Evolutionary conservation across 2,329 filamentous ascomycete genomes (phyloP).

Genomic region (Delphinella strobiligena): DNA sequence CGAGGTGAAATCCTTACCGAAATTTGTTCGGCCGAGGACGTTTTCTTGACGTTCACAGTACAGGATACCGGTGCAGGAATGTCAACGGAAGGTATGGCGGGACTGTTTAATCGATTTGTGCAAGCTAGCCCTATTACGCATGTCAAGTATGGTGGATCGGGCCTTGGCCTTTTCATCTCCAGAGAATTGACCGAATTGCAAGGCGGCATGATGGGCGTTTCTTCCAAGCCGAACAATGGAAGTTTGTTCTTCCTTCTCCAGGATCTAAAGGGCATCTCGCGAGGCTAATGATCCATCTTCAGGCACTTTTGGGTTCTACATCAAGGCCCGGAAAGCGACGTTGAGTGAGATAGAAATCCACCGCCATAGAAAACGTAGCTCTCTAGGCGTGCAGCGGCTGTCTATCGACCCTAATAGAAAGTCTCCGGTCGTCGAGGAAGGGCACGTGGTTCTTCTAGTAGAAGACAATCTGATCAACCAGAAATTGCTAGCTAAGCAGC

Average conservation of each 20-base stretch:
- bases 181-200: slow-evolving; percentile 55
- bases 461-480: slow-evolving; percentile 21
- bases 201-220: slow-evolving; percentile 56
- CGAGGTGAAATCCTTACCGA: slow-evolving; percentile 8
- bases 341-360: background rate
- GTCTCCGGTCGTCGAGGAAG: no score
- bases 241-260: slow-evolving; percentile 59
- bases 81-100: slow-evolving; percentile 21
- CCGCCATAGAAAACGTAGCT: no score
- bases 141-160: slow-evolving; percentile 58
- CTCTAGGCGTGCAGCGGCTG: background rate
- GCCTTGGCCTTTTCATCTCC: slow-evolving; percentile 58
- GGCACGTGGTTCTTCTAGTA: slow-evolving; percentile 11
- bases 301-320: slow-evolving; percentile 20
- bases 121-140: slow-evolving; percentile 57
- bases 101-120: slow-evolving; percentile 56
- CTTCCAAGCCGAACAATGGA: slow-evolving; percentile 44
- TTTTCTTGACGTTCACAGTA: slow-evolving; percentile 27
- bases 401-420: no score
- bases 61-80: slow-evolving; percentile 29
- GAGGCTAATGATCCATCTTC: background rate
- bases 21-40: slow-evolving; percentile 14
- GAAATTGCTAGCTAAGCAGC: slow-evolving; percentile 16
- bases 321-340: slow-evolving; percentile 36
- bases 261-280: background rate